Conservation (phyloP, 2,329 filamentous ascomycete species). For the Xylariaceae sp. region DNA sequence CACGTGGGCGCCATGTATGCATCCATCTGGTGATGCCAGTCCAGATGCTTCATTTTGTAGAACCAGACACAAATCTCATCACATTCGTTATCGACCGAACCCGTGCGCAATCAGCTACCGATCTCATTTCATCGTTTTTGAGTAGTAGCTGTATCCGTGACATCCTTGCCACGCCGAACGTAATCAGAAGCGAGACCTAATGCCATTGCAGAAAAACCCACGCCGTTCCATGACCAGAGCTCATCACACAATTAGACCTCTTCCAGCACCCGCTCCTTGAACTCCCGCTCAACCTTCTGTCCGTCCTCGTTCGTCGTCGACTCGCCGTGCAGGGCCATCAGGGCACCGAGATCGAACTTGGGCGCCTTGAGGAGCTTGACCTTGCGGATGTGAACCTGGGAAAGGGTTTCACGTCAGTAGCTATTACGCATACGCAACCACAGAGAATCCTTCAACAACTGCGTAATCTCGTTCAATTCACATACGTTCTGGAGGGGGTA, state of each 20-base stretch:
- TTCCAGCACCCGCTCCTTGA: slow-evolving; percentile 96
- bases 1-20: no score
- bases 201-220: slow-evolving; percentile 41
- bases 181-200: slow-evolving; percentile 44
- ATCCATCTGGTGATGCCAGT: not conserved
- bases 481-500: slow-evolving; percentile 98
- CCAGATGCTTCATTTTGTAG: not conserved
- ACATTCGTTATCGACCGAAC: slow-evolving; percentile 12
- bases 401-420: slow-evolving; percentile 31
- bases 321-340: slow-evolving; percentile 97
- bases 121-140: slow-evolving; percentile 33
- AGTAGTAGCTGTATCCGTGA: slow-evolving; percentile 31
- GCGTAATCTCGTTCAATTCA: slow-evolving; percentile 28
- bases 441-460: not conserved
- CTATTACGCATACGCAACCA: slow-evolving; percentile 3
- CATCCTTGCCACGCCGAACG: slow-evolving; percentile 43
- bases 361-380: slow-evolving; percentile 98
- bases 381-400: slow-evolving; percentile 97
- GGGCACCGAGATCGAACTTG: slow-evolving; percentile 97
- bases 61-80: slow-evolving; percentile 6
- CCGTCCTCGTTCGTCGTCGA: slow-evolving; percentile 92
- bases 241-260: slow-evolving; percentile 66
- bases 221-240: slow-evolving; percentile 39
- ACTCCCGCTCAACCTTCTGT: slow-evolving; percentile 98
- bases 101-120: slow-evolving; percentile 31